Percentiles rank a stretch among this genome's conserved stretches.
Evolutionary conservation across 495 filamentous ascomycete genomes (phyloP).

Genomic region (Parachaetomium inaequale): DNA sequence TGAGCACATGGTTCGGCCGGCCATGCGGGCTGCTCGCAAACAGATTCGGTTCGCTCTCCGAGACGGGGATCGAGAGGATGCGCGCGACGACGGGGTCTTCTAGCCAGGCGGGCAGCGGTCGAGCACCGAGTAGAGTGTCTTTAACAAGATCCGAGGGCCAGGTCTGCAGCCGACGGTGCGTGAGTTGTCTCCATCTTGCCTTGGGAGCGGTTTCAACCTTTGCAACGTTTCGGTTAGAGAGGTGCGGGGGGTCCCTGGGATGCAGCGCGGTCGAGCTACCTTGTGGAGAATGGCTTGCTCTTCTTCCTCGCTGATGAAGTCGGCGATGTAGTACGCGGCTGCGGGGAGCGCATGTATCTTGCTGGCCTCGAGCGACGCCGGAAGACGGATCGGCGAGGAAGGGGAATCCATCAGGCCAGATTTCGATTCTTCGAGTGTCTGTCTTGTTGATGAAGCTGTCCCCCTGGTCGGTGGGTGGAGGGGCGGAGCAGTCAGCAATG

Average conservation of each 20-base stretch:
- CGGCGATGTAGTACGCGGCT: slow-evolving; percentile 77
- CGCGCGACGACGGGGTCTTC: slow-evolving; percentile 64
- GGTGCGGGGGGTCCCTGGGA: background rate
- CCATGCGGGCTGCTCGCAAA: slow-evolving; percentile 70
- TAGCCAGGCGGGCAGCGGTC: slow-evolving; percentile 74
- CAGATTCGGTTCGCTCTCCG: slow-evolving; percentile 41
- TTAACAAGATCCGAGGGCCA: slow-evolving; percentile 75
- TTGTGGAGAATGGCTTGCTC: slow-evolving; percentile 68
- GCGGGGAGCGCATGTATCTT: slow-evolving; percentile 59
- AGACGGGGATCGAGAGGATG: slow-evolving; percentile 52
- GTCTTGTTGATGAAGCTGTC: background rate
- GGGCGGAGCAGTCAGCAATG: background rate
- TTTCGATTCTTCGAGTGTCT: background rate
- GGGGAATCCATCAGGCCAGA: slow-evolving; percentile 7
- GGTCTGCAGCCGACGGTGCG: slow-evolving; percentile 83
- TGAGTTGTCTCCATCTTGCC: slow-evolving; percentile 79
- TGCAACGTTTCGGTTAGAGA: slow-evolving; percentile 20
- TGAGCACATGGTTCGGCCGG: slow-evolving; percentile 82
- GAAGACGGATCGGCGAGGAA: slow-evolving; percentile 26
- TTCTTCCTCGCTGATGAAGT: slow-evolving; percentile 78
- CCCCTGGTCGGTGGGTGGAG: background rate
- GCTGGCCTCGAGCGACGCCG: slow-evolving; percentile 46
- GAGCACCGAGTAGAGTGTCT: slow-evolving; percentile 67
- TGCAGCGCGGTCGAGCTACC: slow-evolving; percentile 37
- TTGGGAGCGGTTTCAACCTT: slow-evolving; percentile 60